phyloP scores from a whole-genome alignment of 2,329 filamentous ascomycete genomes.

The Eutypa lata region DNA sequence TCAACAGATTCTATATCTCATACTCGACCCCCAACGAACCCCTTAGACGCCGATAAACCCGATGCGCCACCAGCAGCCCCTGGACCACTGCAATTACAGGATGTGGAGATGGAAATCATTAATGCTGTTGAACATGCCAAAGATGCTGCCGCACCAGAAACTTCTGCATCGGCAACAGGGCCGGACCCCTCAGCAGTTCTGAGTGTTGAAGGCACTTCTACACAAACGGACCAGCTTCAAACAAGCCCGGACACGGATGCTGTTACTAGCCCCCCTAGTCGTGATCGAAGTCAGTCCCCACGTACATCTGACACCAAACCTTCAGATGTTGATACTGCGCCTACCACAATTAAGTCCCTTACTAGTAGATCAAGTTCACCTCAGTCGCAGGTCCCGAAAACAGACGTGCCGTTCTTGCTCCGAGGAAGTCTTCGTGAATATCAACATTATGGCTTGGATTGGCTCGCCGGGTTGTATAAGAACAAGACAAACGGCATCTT shows the following conservation, averaged over 20 bases:
- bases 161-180: neutral
- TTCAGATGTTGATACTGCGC: conserved; percentile 44
- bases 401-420: conserved; percentile 75
- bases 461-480: conserved; percentile 88
- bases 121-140: conserved; percentile 19
- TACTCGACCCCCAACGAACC: conserved; percentile 10
- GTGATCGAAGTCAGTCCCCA: conserved; percentile 45
- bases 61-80: conserved; percentile 14
- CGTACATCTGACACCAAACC: conserved; percentile 49
- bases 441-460: conserved; percentile 94
- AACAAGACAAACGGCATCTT: conserved; percentile 94
- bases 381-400: conserved; percentile 49
- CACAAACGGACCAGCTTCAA: conserved; percentile 25
- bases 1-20: neutral
- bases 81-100: conserved; percentile 14
- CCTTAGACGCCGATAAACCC: conserved; percentile 12
- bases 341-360: conserved; percentile 34
- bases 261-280: conserved; percentile 40
- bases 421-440: conserved; percentile 91
- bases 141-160: conserved; percentile 5
- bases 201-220: conserved; percentile 22
- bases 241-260: conserved; percentile 41
- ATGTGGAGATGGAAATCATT: conserved; percentile 21
- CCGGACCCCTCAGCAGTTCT: conserved; percentile 10
- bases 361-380: conserved; percentile 34